A percentile compares a stretch with the other conserved stretches of the same genome.
Evolutionary conservation across 73 alveolate genomes (phyloP).

Genomic region (Paramecium caudatum): DNA sequence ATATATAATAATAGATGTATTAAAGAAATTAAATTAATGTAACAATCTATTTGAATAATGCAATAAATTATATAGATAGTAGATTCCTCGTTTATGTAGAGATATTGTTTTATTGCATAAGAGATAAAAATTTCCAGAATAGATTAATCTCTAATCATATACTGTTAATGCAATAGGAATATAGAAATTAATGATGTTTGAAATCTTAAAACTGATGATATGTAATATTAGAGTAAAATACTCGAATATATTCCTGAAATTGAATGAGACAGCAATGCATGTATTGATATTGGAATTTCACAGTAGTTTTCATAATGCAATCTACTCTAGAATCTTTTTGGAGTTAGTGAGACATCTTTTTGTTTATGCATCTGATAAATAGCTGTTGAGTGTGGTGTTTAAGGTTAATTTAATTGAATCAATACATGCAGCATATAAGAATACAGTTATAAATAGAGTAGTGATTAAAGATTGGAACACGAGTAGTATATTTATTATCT

Average conservation of each 20-base stretch:
- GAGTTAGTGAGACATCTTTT: conserved; percentile 30
- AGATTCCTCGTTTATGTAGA: conserved; percentile 42
- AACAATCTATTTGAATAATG: conserved; percentile 4
- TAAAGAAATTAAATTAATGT: neutral
- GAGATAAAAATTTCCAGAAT: neutral
- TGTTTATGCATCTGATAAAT: conserved; percentile 48
- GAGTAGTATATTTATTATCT: neutral
- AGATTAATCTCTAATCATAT: neutral
- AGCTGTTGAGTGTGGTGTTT: neutral
- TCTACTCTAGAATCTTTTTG: neutral
- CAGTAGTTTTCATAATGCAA: neutral
- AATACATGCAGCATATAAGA: conserved; percentile 1
- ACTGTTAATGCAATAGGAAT: conserved; percentile 12
- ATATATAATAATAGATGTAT: neutral
- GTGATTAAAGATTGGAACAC: conserved; percentile 47
- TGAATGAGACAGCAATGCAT: conserved; percentile 58
- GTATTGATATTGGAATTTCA: neutral
- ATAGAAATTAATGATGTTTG: neutral
- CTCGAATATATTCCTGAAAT: neutral
- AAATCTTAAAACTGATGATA: neutral
- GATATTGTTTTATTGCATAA: neutral
- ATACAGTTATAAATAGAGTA: conserved; percentile 18
- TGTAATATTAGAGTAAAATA: conserved; percentile 18
- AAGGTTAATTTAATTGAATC: conserved; percentile 38
- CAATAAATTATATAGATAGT: neutral